phyloP scores from a whole-genome alignment of 768 basidiomycete genomes.

The Russula sp. region DNA sequence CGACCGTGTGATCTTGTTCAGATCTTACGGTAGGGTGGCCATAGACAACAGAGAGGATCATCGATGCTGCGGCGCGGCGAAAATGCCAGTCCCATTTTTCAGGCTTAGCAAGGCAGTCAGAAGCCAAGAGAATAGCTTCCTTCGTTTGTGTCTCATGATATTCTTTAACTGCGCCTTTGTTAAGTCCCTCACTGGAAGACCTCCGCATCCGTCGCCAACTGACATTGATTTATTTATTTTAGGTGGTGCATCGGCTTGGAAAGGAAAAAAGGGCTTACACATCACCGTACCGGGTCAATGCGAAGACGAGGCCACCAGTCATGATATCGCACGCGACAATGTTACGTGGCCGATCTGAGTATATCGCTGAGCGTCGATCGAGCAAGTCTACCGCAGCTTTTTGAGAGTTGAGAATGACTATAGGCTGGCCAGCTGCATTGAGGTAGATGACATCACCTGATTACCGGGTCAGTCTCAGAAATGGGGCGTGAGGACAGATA shows the following conservation, averaged over 20 bases:
- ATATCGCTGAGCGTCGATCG: slow-evolving; percentile 2
- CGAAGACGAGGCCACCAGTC: not conserved
- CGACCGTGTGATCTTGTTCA: not conserved
- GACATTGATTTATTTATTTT: too few species aligned
- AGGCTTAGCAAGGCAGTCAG: not conserved
- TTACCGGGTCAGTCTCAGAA: not conserved
- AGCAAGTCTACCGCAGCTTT: slow-evolving; percentile 3
- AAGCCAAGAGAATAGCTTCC: not conserved
- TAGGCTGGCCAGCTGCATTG: slow-evolving; percentile 1
- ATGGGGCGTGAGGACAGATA: not conserved
- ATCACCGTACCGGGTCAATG: not conserved
- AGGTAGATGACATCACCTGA: slow-evolving; percentile 7
- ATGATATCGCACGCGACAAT: slow-evolving; percentile 2
- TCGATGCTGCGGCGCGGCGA: not conserved
- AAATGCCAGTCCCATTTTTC: not conserved
- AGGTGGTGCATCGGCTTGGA: not conserved
- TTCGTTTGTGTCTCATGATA: not conserved
- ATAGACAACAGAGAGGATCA: not conserved
- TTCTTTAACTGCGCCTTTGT: not conserved
- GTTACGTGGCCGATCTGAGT: slow-evolving; percentile 1
- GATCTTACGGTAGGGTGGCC: not conserved
- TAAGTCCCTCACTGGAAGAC: too few species aligned
- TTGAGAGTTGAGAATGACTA: slow-evolving; percentile 2
- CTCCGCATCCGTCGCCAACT: too few species aligned
- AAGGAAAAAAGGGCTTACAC: too few species aligned